phyloP scores from a whole-genome alignment of 1,284 basidiomycete genomes.

The Exobasidium cylindrosporum region DNA sequence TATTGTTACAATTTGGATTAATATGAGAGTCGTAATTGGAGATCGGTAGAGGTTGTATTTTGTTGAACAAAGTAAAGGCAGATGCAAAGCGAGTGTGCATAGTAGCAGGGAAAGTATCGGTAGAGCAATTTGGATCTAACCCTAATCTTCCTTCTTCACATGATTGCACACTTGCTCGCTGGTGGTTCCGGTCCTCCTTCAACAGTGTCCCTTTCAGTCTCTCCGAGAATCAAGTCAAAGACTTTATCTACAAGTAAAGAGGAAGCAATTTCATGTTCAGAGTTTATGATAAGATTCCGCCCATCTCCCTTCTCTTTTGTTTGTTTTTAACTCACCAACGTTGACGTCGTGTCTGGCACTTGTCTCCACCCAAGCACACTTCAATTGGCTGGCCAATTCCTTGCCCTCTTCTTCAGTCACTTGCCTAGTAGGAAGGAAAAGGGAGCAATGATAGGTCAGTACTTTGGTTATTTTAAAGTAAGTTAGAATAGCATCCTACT shows the following conservation, averaged over 20 bases:
- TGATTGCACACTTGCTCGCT: slow-evolving; percentile 47
- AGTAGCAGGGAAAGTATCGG: too few relatives aligned
- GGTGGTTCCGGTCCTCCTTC: slow-evolving; percentile 46
- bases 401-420: slow-evolving; percentile 52
- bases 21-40: not conserved
- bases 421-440: slow-evolving; percentile 27
- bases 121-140: too few relatives aligned
- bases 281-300: too few relatives aligned
- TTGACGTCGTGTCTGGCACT: slow-evolving; percentile 52
- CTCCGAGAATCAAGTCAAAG: slow-evolving; percentile 49
- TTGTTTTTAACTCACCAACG: slow-evolving; percentile 27
- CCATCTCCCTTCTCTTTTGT: too few relatives aligned
- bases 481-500: slow-evolving; percentile 22
- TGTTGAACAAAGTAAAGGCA: too few relatives aligned
- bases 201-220: slow-evolving; percentile 44
- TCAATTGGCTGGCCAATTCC: slow-evolving; percentile 43
- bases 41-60: too few relatives aligned
- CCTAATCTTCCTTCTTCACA: too few relatives aligned
- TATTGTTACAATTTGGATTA: not conserved
- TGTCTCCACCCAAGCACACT: slow-evolving; percentile 52
- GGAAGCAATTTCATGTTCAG: too few relatives aligned
- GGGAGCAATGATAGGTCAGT: not conserved
- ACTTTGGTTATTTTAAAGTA: not conserved
- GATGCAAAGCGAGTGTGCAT: not conserved
- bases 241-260: slow-evolving; percentile 44